Evolutionary conservation across 108 stramenopile genomes (phyloP), one percentile per base, ranked within the genome.

Genomic region (Pseudonitzschia pungens): DNA sequence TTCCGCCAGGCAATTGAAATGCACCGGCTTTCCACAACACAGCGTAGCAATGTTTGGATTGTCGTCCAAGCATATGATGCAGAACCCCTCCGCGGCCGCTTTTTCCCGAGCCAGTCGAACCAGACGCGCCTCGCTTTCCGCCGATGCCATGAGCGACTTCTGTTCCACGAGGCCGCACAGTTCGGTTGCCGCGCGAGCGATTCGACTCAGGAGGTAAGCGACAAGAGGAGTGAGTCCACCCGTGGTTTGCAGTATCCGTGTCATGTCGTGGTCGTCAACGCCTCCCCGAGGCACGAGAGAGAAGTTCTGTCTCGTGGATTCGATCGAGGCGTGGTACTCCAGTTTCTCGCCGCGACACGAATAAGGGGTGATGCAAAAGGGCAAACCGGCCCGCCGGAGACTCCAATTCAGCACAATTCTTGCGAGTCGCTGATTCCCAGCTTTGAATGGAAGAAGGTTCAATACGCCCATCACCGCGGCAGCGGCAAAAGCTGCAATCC

Each of bases 21-120:
- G 84, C 18, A 81, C 74, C n/a, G 80, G 68, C 72, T 78, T 78
- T 51, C 84, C 84, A 68, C 84, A 84, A 72, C 84, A 84, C 28
- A 84, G 66, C 2, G 84, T 81, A 7, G 77, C 74, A 29, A 84
- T 79, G 50, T 84, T 84, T 53, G 84, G 84, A 28, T 40, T 27
- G 15, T 72, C 70, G 16, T 80, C 79, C 7, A 84, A 71, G 58
- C 84, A 84, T 22, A 84, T 81, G 22, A 81, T 56, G 50, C 84
- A 84, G 2, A 33, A n/a, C 21, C 73, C 72, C 62, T 76, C 74
- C 6, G 77, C 69, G 10, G 77, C 73, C 10, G 77, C 83, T 55
- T 73, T 70, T 71, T 84, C 84, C 32, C 81, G 77, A 12, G 69
- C 69, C 16, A 42, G 28, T 18, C 80, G 73, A 41, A 77, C 78